Base-by-base conservation (phyloP, 805 yeast species). In the Myxozyma sirexii region DNA sequence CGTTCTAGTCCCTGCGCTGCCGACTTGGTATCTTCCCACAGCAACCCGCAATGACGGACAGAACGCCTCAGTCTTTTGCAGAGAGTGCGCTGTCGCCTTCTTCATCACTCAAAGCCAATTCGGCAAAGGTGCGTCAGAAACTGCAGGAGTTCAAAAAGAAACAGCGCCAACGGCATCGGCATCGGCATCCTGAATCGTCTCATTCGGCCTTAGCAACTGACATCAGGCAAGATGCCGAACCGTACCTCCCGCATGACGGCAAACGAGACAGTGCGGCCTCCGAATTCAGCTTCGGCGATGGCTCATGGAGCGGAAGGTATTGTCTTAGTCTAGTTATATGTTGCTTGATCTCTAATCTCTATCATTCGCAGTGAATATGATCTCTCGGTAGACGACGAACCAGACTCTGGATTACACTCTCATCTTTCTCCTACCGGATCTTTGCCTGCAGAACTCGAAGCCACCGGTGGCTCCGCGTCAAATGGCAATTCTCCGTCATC, bases 71-170 rank as follows among this genome's bases (percentile, higher is more conserved):
- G 24, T 27, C 39, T 2, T 7, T 31, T 2, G 23, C 35, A 21
- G 21, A 24, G 2, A n/a, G 35, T 17, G 23, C 43, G 10, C 24
- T 54, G 17, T 60, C 64, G 13, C 61, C 62, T 31, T 13, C 59
- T 10, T 52, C 63, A 12, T 49, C 54, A 15, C 26, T 54, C 5
- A 47, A 48, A 39, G 43, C 59, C 19, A 60, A 43, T 31, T 45
- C 58, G 5, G 57, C 64, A 33, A 27, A 43, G n/a, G 59, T 53
- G 19, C 55, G 62, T 13, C 50, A 45, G 54, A 60, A 57, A 39
- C 31, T 60, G 17, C 59, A 57, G 17, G 61, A 54, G 8, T 50
- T 60, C 5, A 58, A 50, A 21, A 53, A 57, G 47, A 46, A 42
- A n/a, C 44, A 41, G 26, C 47, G 56, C 10, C 58, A 53, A 0